phyloP scores from a whole-genome alignment of 176 grass and related monocot species.

The Zoysia pacifica region DNA sequence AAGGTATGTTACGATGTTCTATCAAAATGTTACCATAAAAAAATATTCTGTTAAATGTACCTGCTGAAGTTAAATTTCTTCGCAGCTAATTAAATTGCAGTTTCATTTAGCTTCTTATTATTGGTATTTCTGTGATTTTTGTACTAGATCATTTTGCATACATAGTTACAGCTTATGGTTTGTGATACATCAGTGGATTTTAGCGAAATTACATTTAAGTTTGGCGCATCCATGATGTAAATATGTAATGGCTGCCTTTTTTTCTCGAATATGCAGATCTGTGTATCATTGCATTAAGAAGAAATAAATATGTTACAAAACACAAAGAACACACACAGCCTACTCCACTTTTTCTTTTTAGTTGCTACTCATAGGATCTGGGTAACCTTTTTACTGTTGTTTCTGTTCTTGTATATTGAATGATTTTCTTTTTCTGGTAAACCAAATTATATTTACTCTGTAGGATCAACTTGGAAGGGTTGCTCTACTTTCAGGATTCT shows the following conservation, averaged over 20 bases:
- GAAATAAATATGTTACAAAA: no score
- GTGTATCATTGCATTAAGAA: no score
- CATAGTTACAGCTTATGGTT: conserved; percentile 30
- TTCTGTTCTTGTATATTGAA: not conserved
- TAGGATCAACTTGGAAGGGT: conserved; percentile 99
- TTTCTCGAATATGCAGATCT: no score
- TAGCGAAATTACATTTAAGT: not conserved
- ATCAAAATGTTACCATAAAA: no score
- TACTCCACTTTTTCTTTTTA: not conserved
- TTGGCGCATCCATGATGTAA: not conserved
- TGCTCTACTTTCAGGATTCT: conserved; percentile 81
- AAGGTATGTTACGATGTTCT: conserved; percentile 53
- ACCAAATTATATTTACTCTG: conserved; percentile 42
- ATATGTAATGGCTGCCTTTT: conserved; percentile 15
- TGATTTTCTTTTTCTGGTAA: conserved; percentile 40
- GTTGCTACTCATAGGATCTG: conserved; percentile 1
- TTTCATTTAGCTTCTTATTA: conserved; percentile 4
- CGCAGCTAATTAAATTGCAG: not conserved
- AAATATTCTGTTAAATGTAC: not conserved
- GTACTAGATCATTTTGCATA: not conserved
- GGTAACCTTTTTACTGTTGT: not conserved
- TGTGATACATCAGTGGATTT: conserved; percentile 7
- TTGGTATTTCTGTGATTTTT: conserved; percentile 8
- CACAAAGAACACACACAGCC: no score
- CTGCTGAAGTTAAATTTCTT: conserved; percentile 6